Conservation (phyloP, 345 rosid species). For the Garcia nutans region DNA sequence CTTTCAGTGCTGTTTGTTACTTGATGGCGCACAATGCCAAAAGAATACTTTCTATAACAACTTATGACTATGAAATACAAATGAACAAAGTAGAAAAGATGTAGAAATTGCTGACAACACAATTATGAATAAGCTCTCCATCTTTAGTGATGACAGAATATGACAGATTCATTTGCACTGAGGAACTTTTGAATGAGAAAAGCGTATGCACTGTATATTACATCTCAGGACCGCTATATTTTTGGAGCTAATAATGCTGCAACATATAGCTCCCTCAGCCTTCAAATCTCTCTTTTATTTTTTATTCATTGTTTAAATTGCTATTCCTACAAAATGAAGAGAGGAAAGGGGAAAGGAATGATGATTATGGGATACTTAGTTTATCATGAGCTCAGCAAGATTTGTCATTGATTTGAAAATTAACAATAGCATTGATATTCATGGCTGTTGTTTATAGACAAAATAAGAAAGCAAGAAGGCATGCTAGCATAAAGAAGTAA, state of each 20-base stretch:
- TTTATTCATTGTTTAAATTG: background rate
- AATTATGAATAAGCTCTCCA: background rate
- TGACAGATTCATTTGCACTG: background rate
- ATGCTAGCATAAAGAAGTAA: background rate
- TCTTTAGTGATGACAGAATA: background rate
- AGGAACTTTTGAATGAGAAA: background rate
- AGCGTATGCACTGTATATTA: background rate
- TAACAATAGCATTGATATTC: background rate
- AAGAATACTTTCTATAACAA: background rate
- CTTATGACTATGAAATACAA: background rate
- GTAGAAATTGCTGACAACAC: background rate
- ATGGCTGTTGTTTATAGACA: background rate
- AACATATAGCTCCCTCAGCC: background rate
- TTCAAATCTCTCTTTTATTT: background rate
- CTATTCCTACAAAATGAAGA: background rate
- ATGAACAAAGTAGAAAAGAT: background rate
- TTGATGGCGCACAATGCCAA: background rate
- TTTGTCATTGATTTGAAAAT: background rate
- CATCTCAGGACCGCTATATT: background rate
- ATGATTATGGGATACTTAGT: background rate
- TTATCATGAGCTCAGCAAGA: background rate
- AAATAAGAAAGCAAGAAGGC: background rate
- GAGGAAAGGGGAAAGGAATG: background rate
- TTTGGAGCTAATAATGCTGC: background rate
- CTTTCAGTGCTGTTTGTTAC: background rate